A percentile compares a stretch with the other conserved stretches of the same genome.
Evolutionary conservation across 352 stramenopile genomes (phyloP).

Genomic region (Phytopythium boreale): DNA sequence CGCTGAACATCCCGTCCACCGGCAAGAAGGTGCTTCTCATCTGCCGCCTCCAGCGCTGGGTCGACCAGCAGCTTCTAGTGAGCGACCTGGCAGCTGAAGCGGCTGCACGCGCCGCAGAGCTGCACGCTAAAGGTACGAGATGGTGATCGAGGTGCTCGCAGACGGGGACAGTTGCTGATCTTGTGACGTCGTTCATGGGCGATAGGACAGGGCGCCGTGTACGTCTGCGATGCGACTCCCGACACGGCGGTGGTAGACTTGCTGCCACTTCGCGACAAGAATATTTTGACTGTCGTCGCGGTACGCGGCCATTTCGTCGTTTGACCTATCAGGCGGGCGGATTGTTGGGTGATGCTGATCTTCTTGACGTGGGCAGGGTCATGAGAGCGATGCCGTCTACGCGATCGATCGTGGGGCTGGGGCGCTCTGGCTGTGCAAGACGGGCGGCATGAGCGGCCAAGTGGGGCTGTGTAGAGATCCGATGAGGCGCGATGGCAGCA

Average conservation of each 20-base stretch:
- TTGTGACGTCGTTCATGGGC: not conserved
- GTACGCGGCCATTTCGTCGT: conserved; percentile 25
- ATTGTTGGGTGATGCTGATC: not conserved
- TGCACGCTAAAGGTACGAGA: conserved; percentile 39
- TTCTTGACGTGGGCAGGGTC: conserved; percentile 22
- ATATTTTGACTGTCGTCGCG: conserved; percentile 54
- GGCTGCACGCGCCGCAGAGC: conserved; percentile 49
- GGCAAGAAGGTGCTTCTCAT: conserved; percentile 79
- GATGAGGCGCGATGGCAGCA: not conserved
- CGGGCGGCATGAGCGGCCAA: conserved; percentile 58
- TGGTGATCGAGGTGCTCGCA: not conserved
- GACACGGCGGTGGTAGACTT: conserved; percentile 47
- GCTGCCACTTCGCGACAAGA: conserved; percentile 53
- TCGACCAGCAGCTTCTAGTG: conserved; percentile 58
- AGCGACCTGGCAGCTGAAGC: conserved; percentile 60
- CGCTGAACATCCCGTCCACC: conserved; percentile 65
- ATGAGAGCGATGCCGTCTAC: conserved; percentile 72
- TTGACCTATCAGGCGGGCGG: not conserved
- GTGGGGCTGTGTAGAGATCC: conserved; percentile 41
- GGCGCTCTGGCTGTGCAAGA: conserved; percentile 71
- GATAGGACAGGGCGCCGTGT: conserved; percentile 61
- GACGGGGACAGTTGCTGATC: not conserved
- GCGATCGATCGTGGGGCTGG: conserved; percentile 47
- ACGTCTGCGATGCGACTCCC: conserved; percentile 55
- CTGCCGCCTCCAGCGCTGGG: conserved; percentile 68